Conservation (phyloP, 345 rosid species). For the Alliaria petiolata region DNA sequence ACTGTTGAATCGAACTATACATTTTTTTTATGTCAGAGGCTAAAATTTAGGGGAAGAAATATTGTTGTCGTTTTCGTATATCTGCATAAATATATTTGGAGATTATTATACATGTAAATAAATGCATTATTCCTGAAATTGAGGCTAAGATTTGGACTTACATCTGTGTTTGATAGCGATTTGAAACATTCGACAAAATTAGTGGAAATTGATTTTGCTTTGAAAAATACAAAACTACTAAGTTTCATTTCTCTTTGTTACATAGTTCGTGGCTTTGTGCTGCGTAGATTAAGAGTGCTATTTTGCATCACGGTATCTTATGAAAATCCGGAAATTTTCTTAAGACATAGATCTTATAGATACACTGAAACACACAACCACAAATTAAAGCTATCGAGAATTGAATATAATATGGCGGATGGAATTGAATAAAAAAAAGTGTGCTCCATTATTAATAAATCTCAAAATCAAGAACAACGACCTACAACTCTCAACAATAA, state of each 20-base stretch:
- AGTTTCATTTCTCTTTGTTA: not conserved
- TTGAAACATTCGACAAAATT: not conserved
- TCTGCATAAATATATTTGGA: not conserved
- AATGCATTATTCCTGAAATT: conserved; percentile 12
- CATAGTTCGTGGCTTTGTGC: not conserved
- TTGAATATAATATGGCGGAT: too few relatives aligned
- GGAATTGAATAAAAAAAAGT: too few relatives aligned
- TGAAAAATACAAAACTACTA: not conserved
- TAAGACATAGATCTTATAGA: too few relatives aligned
- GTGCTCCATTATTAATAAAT: too few relatives aligned
- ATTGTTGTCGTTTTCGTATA: conserved; percentile 12
- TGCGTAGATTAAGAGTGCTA: not conserved
- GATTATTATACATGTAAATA: not conserved
- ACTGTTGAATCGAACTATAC: not conserved
- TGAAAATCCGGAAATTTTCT: too few relatives aligned
- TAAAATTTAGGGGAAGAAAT: not conserved
- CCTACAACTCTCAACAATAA: not conserved
- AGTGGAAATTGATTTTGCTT: conserved; percentile 6
- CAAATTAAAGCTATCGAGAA: too few relatives aligned
- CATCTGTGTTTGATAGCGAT: conserved; percentile 8
- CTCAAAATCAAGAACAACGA: not conserved
- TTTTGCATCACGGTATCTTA: not conserved
- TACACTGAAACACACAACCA: not conserved
- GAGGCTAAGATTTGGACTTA: conserved; percentile 20
- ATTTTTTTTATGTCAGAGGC: not conserved